Evolutionary conservation across 768 basidiomycete genomes (phyloP).

Genomic region (Collybiopsis confluens): DNA sequence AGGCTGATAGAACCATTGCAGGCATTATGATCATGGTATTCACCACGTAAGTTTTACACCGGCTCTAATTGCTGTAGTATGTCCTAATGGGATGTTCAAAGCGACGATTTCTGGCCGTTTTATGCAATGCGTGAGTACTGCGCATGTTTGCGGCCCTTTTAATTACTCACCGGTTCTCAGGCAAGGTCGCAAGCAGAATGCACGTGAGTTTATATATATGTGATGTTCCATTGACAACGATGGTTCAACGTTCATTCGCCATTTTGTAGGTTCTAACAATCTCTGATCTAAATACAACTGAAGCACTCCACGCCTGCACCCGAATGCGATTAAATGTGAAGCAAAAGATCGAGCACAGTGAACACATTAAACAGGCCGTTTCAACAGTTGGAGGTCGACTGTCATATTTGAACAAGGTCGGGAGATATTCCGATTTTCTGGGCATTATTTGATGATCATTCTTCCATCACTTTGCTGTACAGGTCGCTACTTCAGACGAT

Average conservation of each 20-base stretch:
- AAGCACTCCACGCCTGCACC: slow-evolving; percentile 54
- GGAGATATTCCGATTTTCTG: background rate
- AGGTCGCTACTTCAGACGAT: slow-evolving; percentile 57
- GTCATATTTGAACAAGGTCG: slow-evolving; percentile 65
- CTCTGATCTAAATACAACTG: slow-evolving; percentile 58
- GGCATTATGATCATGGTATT: slow-evolving; percentile 80
- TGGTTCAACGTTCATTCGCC: background rate
- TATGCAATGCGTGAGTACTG: slow-evolving; percentile 50
- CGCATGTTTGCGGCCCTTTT: slow-evolving; percentile 9
- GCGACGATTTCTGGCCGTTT: slow-evolving; percentile 86
- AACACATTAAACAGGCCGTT: slow-evolving; percentile 45
- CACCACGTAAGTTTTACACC: slow-evolving; percentile 48
- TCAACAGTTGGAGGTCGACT: slow-evolving; percentile 73
- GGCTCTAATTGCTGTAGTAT: slow-evolving; percentile 1
- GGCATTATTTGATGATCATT: background rate
- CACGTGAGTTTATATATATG: slow-evolving; percentile 36
- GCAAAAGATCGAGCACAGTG: slow-evolving; percentile 20
- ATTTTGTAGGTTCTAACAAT: slow-evolving; percentile 58
- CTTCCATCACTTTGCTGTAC: background rate
- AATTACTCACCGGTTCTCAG: slow-evolving; percentile 26
- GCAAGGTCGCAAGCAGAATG: slow-evolving; percentile 72
- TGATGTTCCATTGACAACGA: background rate
- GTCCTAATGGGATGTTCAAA: slow-evolving; percentile 26
- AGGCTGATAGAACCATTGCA: slow-evolving; percentile 16
- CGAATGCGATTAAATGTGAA: slow-evolving; percentile 44